A percentile compares a stretch with the other conserved stretches of the same genome.
Evolutionary conservation across 2,329 filamentous ascomycete species (phyloP).

Genomic region (Thelonectria discophora): DNA sequence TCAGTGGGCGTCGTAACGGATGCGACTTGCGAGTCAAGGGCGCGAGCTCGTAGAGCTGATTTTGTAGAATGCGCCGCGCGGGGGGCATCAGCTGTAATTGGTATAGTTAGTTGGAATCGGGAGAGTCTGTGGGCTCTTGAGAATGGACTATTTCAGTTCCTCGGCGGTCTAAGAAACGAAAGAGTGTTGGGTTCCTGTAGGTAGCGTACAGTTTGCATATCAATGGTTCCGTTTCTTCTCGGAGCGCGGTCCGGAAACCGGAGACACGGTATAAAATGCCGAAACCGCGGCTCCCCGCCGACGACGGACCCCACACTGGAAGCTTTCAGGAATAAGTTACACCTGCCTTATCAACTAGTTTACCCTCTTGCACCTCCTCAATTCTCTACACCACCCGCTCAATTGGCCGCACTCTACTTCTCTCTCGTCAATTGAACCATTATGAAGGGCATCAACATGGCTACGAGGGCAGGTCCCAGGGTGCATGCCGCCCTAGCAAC

Average conservation of each 20-base stretch:
- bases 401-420: conserved; percentile 29
- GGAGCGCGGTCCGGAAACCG: conserved; percentile 34
- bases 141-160: conserved; percentile 19
- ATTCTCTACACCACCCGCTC: conserved; percentile 21
- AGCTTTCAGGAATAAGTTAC: not conserved
- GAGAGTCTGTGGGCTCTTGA: conserved; percentile 25
- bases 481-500: conserved; percentile 38
- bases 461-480: conserved; percentile 44
- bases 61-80: conserved; percentile 39
- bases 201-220: not conserved
- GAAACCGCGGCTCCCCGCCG: conserved; percentile 26
- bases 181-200: not conserved
- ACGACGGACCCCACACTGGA: conserved; percentile 17
- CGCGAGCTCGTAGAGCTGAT: conserved; percentile 33
- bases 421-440: conserved; percentile 35
- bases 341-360: conserved; percentile 24
- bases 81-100: conserved; percentile 44
- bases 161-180: not conserved
- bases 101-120: conserved; percentile 42
- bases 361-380: conserved; percentile 17
- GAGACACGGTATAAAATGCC: conserved; percentile 34
- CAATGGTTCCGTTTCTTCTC: conserved; percentile 22
- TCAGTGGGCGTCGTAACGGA: conserved; percentile 36
- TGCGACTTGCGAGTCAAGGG: conserved; percentile 29
- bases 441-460: conserved; percentile 47